Base-by-base conservation (phyloP, 306 rosid genomes). In the Psophocarpus tetragonolobus region DNA sequence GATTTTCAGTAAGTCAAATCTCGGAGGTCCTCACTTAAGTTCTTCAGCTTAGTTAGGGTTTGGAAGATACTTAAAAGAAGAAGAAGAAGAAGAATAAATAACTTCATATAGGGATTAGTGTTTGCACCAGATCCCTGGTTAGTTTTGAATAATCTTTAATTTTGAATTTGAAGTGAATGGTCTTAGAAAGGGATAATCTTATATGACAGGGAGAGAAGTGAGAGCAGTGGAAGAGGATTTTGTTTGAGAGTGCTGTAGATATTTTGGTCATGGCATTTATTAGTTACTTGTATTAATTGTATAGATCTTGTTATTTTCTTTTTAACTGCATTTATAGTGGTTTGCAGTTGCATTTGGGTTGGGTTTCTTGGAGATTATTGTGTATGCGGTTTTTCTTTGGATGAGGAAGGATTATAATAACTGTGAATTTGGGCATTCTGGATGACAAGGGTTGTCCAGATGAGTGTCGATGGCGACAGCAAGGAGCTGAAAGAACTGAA, bases 401-500 rank as follows among this genome's bases (percentile, higher is more conserved):
- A 85, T 82, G 84, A 72, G 85, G 89, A 80, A 76, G 75, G 83
- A 47, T 42, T 81, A 80, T 83, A 66, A 23, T 75, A 10, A 36
- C 78, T 81, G 73, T 66, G 72, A 79, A 76, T 70, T 86, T 66
- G 78, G 87, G 70, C 47, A 73, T 76, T 87, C 64, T 82, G 81
- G 85, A 81, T 88, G 85, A 75, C 79, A 73, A 82, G 84, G 86
- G 87, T 80, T 62, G 83, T 50, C 75, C 91, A 74, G 82, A 90
- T 90, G 93, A 86, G 82, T 79, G 78, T 83, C 60, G 81, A 85
- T 84, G 86, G 86, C 1, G 84, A 84, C 42, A 75, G 65, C 12
- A 81, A 81, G 54, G 91, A 81, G 81, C 81, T 80, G 58, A 75
- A 14, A 64, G 85, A 86, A 68, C 64, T 85, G 76, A 74, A 53